Conservation (phyloP, 495 filamentous ascomycete genomes). For the Xylaria intraflava region DNA sequence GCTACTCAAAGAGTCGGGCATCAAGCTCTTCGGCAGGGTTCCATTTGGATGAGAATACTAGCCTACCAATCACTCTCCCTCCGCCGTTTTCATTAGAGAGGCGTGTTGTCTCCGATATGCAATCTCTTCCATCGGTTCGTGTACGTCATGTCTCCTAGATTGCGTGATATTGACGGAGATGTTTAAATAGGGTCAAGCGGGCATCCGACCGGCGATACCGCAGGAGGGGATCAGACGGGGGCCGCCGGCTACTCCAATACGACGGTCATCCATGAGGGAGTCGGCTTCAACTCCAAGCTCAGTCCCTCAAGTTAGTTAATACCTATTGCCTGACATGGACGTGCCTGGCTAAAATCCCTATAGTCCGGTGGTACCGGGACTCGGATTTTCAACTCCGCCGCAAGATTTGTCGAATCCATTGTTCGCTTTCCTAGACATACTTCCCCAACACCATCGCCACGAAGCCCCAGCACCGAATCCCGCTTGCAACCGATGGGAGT, state of each 20-base stretch:
- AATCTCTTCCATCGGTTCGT: conserved; percentile 40
- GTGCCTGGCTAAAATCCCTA: not conserved
- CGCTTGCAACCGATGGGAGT: conserved; percentile 2
- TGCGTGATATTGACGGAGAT: conserved; percentile 19
- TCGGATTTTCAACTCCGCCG: conserved; percentile 23
- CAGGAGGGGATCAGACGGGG: conserved; percentile 9
- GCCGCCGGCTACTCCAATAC: conserved; percentile 18
- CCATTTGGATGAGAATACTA: conserved; percentile 11
- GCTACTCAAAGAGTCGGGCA: conserved; percentile 14
- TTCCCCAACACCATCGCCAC: conserved; percentile 19
- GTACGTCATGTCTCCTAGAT: not conserved
- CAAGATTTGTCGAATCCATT: conserved; percentile 22
- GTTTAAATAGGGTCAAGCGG: conserved; percentile 6
- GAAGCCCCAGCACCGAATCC: conserved; percentile 1
- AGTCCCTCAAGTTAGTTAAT: conserved; percentile 13
- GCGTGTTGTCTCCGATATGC: conserved; percentile 47
- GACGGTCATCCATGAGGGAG: conserved; percentile 16
- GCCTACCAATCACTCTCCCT: conserved; percentile 30
- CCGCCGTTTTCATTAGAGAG: conserved; percentile 35
- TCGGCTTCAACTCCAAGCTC: conserved; percentile 9
- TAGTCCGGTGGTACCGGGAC: conserved; percentile 15
- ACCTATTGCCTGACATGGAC: not conserved
- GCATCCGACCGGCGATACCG: conserved; percentile 1
- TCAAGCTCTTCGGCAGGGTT: conserved; percentile 5
- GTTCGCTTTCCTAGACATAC: conserved; percentile 14